Base-by-base conservation (phyloP, 2,329 filamentous ascomycete species). In the Plectosphaerella plurivora region DNA sequence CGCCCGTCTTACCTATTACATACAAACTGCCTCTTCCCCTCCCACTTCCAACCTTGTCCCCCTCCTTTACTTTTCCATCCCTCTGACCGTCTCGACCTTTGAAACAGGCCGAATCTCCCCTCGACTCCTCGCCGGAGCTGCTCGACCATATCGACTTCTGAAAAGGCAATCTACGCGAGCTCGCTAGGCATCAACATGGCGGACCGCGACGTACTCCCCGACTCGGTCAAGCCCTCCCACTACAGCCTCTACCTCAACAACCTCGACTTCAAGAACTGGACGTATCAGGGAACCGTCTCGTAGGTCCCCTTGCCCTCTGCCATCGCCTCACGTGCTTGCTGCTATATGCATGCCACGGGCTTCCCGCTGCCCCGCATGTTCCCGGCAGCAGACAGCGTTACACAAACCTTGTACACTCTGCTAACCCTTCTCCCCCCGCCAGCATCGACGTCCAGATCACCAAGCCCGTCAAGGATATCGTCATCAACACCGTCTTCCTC, bases 401-500 rank as follows among this genome's bases (percentile, higher is more conserved):
- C 14, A 5, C 28, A 33, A n/a, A 36, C n/a, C 18, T 35, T 12
- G 24, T 41, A 18, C 44, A 16, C 15, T 36, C 16, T 50, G 47
- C 49, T 9, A 50, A 47, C 51, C 37, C 12, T 10, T 15, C 39
- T 50, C 16, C 39, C 35, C 25, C 37, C 36, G 37, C 45, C 57
- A 87, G 83, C 59, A 95, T 99, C 68, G 81, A 88, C 60, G 79
- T 87, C 54, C 83, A 87, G 54, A 79, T 97, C 68, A 78, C 79
- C 59, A 83, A 86, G 66, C 74, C 85, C 35, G 88, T 87, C 59
- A 89, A 82, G 63, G 82, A 91, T 60, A 84, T 99, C 56, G 83
- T 89, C 42, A 75, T 97, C 68, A 99, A 99, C 71, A 79, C 88
- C 44, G 83, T 94, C 64, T 86, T 96, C 67, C 81, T 99, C 62